phyloP scores from a whole-genome alignment of 225 moss, liverwort and hornwort genomes.

The Pseudisothecium myosuroides region DNA sequence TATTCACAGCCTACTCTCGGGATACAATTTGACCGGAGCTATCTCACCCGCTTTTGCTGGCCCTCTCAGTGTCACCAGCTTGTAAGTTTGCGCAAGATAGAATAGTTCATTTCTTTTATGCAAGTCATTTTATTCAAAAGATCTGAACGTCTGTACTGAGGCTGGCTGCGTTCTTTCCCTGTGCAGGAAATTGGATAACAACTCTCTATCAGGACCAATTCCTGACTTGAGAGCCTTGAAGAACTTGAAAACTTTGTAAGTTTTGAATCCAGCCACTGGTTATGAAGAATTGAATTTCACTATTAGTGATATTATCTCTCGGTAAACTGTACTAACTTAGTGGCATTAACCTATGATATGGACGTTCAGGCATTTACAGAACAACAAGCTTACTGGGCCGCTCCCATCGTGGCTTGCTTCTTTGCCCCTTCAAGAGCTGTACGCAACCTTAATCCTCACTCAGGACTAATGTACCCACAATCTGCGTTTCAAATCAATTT shows the following conservation, averaged over 20 bases:
- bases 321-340: neutral
- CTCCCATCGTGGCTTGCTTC: slow-evolving; percentile 14
- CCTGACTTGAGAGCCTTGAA: slow-evolving; percentile 15
- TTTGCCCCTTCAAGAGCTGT: slow-evolving; percentile 10
- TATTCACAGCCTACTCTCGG: neutral
- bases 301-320: neutral
- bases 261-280: neutral
- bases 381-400: neutral
- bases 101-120: no score
- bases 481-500: neutral
- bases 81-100: neutral
- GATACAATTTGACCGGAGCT: neutral
- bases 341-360: neutral
- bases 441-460: neutral
- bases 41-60: neutral
- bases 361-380: slow-evolving; percentile 1
- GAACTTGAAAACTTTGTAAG: slow-evolving; percentile 8
- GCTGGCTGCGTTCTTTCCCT: neutral
- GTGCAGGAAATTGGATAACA: slow-evolving; percentile 6
- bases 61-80: neutral
- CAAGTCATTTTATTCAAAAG: neutral
- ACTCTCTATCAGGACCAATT: neutral
- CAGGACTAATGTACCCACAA: neutral
- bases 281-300: neutral
- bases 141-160: neutral